Evolutionary conservation across 2,329 filamentous ascomycete species (phyloP).

Genomic region (Aspergillus sp.): DNA sequence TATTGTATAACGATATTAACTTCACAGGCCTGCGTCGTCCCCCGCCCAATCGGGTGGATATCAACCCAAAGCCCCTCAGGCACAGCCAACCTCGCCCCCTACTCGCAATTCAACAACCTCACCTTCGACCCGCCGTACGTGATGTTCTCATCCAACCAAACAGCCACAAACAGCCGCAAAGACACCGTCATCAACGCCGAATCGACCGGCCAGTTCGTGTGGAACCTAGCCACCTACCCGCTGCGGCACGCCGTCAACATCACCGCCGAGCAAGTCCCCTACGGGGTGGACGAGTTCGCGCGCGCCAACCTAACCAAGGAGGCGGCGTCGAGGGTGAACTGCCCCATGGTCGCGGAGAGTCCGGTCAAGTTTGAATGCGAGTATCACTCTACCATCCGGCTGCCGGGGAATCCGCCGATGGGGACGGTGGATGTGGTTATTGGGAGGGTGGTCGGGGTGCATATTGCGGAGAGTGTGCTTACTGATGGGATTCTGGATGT

Average conservation of each 20-base stretch:
- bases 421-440: conserved; percentile 60
- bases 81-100: conserved; percentile 59
- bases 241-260: conserved; percentile 58
- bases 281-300: conserved; percentile 57
- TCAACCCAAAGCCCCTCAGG: conserved; percentile 52
- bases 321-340: conserved; percentile 38
- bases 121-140: conserved; percentile 64
- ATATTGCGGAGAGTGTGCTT: conserved; percentile 56
- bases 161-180: conserved; percentile 47
- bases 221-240: conserved; percentile 60
- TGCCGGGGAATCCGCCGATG: conserved; percentile 59
- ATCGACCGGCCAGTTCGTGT: conserved; percentile 56
- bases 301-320: conserved; percentile 52
- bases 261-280: conserved; percentile 51
- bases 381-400: conserved; percentile 54
- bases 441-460: conserved; percentile 57
- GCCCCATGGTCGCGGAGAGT: conserved; percentile 54
- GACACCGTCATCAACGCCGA: conserved; percentile 60
- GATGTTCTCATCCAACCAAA: conserved; percentile 63
- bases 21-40: conserved; percentile 56
- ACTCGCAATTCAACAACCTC: conserved; percentile 63
- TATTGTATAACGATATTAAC: too few relatives aligned
- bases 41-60: conserved; percentile 65
- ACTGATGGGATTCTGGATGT: conserved; percentile 58
- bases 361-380: conserved; percentile 61